Base-by-base conservation (phyloP, 164 flowering plant species). In the Piper betle region DNA sequence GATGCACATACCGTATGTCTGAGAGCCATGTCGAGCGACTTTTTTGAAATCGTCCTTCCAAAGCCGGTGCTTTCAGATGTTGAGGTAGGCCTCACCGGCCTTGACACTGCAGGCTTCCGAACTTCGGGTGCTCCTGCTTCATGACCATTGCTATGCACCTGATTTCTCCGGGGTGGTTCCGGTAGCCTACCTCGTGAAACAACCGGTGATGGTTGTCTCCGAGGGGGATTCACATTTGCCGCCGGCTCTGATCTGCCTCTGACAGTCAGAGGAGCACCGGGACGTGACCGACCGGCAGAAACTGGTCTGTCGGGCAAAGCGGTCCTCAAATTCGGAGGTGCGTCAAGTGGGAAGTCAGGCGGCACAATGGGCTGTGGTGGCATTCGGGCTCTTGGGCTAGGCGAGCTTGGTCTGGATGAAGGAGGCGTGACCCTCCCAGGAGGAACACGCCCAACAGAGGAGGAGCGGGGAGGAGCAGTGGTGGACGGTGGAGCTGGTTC, bases 291-390 rank as follows among this genome's bases (percentile, higher is more conserved):
- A 61, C 96, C 94, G 57, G 92, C 91, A 75, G 97, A 90, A 67
- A 86, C 41, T 37, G 97, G 94, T 70, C 99, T 76, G 58, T 86
- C 91, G 6, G 97, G 91, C 72, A 90, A 73, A 52, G 92, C 80
- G 25, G 99, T 93, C 72, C 96, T 78, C 50, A 93, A 76, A 71
- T 93, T 93, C 53, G 97, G 92, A 52, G 99, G 99, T 8, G 90
- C 82, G 4, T 93, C 96, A 55, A 72, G 87, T 53, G 97, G 83
- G 68, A 88, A 90, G 72, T 86, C 94, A 33, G 90, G 87, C 39
- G 77, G 91, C 39, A 79, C 75, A 63, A 86, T 66, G n/a, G 92
- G 91, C 66, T 85, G 88, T 3, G 75, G 86, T 37, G 79, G 64
- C 16, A 81, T 57, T 37, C 88, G 81, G 53, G 73, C 67, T 48